Conservation (phyloP, 495 filamentous ascomycete species). For the Xylaria acuta region DNA sequence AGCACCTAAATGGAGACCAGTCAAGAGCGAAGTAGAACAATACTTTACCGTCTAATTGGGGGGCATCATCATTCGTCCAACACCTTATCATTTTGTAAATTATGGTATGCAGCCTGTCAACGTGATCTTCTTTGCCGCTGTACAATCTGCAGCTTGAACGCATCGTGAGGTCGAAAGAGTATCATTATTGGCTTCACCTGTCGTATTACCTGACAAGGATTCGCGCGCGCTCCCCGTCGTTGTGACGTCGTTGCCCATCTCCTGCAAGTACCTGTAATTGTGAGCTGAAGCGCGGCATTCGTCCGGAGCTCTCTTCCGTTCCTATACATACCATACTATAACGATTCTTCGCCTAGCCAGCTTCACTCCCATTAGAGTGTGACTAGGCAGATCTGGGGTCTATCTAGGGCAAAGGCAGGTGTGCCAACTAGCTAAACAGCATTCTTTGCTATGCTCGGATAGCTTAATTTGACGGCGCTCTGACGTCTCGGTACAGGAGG, state of each 20-base stretch:
- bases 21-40: neutral
- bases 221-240: neutral
- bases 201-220: conserved; percentile 10
- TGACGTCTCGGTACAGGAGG: conserved; percentile 14
- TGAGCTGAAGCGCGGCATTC: neutral
- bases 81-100: neutral
- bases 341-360: neutral
- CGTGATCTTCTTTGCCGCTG: neutral
- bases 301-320: neutral
- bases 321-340: neutral
- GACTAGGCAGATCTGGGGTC: neutral
- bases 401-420: neutral
- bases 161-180: conserved; percentile 1
- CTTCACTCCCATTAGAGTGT: neutral
- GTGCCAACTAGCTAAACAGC: neutral
- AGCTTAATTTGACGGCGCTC: conserved; percentile 6
- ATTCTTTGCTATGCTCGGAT: neutral
- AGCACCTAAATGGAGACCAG: neutral
- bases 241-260: conserved; percentile 23
- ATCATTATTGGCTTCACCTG: conserved; percentile 1
- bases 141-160: neutral
- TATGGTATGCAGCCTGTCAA: neutral
- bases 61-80: neutral
- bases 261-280: neutral
- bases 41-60: neutral